A percentile compares a stretch with the other conserved stretches of the same genome.
These are phyloP conservation scores for Russula dissimulans DNA, from an alignment of 768 basidiomycete species.

Conservation along the genomic window DNA sequence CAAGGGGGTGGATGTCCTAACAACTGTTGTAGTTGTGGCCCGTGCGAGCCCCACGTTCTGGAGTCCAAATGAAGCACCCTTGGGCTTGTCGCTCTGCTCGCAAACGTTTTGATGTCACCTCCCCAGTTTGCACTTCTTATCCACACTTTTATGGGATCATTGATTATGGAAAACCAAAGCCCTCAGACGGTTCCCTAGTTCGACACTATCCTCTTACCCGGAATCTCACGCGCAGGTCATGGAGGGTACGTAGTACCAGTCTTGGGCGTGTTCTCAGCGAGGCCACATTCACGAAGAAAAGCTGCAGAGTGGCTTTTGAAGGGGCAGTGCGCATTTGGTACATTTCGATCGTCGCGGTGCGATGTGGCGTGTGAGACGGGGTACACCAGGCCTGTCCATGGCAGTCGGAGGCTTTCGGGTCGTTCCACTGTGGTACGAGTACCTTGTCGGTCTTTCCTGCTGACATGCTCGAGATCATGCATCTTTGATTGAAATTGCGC, in stretches of 20 bases:
- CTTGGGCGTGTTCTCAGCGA: slow-evolving; percentile 27
- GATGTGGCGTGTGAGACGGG: slow-evolving; percentile 45
- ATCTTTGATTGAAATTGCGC: too few species aligned
- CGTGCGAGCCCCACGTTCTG: not conserved
- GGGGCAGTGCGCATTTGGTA: slow-evolving; percentile 33
- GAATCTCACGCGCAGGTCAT: slow-evolving; percentile 24
- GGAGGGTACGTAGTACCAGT: slow-evolving; percentile 13
- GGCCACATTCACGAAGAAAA: slow-evolving; percentile 27
- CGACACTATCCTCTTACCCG: slow-evolving; percentile 23
- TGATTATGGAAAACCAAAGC: not conserved
- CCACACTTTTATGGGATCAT: not conserved
- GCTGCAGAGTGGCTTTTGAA: slow-evolving; percentile 30
- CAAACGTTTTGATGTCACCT: not conserved
- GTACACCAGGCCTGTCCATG: slow-evolving; percentile 37
- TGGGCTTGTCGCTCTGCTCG: not conserved
- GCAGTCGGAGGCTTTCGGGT: slow-evolving; percentile 34
- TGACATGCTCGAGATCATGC: too few species aligned
- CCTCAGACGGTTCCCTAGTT: slow-evolving; percentile 20
- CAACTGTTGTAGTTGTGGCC: not conserved
- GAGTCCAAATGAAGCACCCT: not conserved
- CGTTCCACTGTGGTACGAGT: slow-evolving; percentile 24
- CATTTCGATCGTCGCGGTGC: slow-evolving; percentile 13
- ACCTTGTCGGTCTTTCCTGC: too few species aligned
- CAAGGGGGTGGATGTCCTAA: not conserved
- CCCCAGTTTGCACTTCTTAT: not conserved